Base-by-base conservation (phyloP, 2,329 filamentous ascomycete species). In the Clarireedia paspali region DNA sequence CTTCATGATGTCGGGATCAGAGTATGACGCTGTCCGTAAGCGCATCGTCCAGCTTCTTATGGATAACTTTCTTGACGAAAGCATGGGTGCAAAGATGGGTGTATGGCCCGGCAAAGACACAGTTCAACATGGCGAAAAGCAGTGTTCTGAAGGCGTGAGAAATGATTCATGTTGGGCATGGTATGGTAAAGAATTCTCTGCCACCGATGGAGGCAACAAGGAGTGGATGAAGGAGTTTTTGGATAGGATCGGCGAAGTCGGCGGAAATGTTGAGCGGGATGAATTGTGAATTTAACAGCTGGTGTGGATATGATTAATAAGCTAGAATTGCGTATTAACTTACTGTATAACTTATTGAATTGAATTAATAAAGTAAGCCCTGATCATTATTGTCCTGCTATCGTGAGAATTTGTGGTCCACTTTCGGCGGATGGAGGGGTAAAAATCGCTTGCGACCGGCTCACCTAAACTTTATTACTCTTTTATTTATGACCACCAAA, bases 31-130 rank as follows among this genome's bases (percentile, higher is more conserved):
- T 1, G 75, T 79, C 5, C 75, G 79, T 65, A 75, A 74, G 57
- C 81, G 78, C 64, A 77, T 79, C 24, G 81, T 78, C 1, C 74
- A 82, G 58, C 73, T 87, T 55, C 75, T 85, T 27, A 74, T 80
- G 36, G 84, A 88, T 64, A 83, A 77, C 58, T 88, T 87, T 65
- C 71, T 88, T n/a, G 84, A 88, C 64, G 76, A 78, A 59, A 75
- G 79, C 56, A 83, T 85, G 75, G 82, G 83, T 42, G 83, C 83
- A 2, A 71, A 73, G 24, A 60, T 77, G 17, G 80, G 81, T 0
- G 70, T 80, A 59, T 86, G 81, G 81, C 82, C 82, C 0, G 72
- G 60, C 23, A 6, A 6, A 27, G 47, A 50, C 44, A 10, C 27
- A 9, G 17, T 45, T 34, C 63, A 61, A 20, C 60, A 64, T 4